Conservation (phyloP, 75 land plant genomes). For the Isoetes taiwanensis region DNA sequence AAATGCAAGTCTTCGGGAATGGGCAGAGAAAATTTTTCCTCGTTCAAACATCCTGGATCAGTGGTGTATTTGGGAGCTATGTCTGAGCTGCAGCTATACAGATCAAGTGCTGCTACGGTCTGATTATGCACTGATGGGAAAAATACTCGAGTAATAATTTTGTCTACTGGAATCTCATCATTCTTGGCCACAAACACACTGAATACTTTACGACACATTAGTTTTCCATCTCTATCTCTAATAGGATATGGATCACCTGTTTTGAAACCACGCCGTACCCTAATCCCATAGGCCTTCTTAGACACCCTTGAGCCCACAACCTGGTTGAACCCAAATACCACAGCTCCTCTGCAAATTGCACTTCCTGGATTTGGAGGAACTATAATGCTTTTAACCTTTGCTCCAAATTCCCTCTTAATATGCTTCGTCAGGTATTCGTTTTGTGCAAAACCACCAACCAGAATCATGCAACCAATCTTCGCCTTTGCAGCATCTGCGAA, state of each 20-base stretch:
- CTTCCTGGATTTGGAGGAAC: slow-evolving; percentile 17
- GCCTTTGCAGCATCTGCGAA: neutral
- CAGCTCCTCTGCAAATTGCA: slow-evolving; percentile 17
- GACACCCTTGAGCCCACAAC: slow-evolving; percentile 6
- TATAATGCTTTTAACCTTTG: neutral
- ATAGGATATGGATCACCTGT: slow-evolving; percentile 1
- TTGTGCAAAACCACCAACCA: slow-evolving; percentile 16
- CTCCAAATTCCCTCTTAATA: neutral
- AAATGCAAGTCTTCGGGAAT: slow-evolving; percentile 7
- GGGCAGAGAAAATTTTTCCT: slow-evolving; percentile 1
- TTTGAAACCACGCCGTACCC: neutral
- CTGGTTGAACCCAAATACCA: slow-evolving; percentile 4
- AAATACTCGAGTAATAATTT: no score
- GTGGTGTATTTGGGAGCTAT: slow-evolving; percentile 6
- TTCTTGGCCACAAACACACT: neutral
- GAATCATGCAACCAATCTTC: no score
- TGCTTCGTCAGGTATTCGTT: slow-evolving; percentile 8
- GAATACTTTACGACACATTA: slow-evolving; percentile 9
- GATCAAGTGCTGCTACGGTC: neutral
- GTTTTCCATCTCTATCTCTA: slow-evolving; percentile 3
- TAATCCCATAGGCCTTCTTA: slow-evolving; percentile 11
- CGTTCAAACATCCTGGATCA: neutral
- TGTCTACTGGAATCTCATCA: no score
- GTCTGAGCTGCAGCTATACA: neutral
- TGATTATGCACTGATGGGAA: no score